Conservation (phyloP, 2,329 filamentous ascomycete species). For the Fusarium miscanthi region DNA sequence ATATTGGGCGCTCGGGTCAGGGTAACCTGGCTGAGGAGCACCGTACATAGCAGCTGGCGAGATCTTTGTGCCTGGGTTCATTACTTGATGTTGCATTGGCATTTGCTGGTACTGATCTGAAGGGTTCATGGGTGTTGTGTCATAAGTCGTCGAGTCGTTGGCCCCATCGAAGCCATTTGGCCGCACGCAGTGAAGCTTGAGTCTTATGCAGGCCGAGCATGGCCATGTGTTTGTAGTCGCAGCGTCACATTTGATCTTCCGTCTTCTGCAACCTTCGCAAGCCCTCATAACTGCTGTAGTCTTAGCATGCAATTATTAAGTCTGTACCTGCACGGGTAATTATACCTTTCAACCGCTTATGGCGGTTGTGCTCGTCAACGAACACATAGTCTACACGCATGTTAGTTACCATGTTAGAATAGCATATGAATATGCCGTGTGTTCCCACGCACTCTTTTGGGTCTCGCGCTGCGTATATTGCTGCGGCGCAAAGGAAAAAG, state of each 20-base stretch:
- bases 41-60: constrained; percentile 58
- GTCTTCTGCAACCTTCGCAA: constrained; percentile 91
- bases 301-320: constrained; percentile 6
- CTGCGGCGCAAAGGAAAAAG: constrained; percentile 79
- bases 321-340: background rate
- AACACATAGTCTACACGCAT: constrained; percentile 87
- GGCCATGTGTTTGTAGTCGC: constrained; percentile 98
- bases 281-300: constrained; percentile 84
- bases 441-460: constrained; percentile 78
- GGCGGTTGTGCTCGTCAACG: constrained; percentile 97
- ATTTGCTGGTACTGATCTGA: constrained; percentile 60
- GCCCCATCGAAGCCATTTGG: constrained; percentile 77
- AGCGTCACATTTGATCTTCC: constrained; percentile 98
- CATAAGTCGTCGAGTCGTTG: constrained; percentile 50
- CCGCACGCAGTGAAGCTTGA: constrained; percentile 93
- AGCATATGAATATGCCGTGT: constrained; percentile 14
- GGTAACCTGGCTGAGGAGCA: constrained; percentile 62
- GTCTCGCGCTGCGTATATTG: constrained; percentile 71
- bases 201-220: constrained; percentile 89
- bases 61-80: constrained; percentile 56
- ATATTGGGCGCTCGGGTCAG: constrained; percentile 59
- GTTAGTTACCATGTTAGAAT: constrained; percentile 26
- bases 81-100: constrained; percentile 60
- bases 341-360: constrained; percentile 93
- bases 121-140: constrained; percentile 48